A percentile compares a stretch with the other conserved stretches of the same genome.
Evolutionary conservation across 192 early-diverging fungal species (phyloP).

Genomic region (Paraglomus brasilianum): DNA sequence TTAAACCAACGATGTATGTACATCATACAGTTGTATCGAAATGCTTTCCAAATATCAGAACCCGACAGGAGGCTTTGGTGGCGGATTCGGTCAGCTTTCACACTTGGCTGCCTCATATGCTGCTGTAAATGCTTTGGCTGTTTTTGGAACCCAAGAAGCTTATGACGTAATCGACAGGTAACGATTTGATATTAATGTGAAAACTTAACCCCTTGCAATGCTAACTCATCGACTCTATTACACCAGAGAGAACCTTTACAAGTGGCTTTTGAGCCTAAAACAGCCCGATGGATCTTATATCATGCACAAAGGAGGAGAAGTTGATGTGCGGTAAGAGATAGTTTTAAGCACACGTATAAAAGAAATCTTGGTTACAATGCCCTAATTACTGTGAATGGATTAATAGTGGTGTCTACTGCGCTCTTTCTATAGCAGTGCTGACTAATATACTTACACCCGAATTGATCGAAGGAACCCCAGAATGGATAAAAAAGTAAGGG

Average conservation of each 20-base stretch:
- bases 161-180: slow-evolving; percentile 63
- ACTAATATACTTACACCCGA: slow-evolving; percentile 84
- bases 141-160: slow-evolving; percentile 73
- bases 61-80: slow-evolving; percentile 79
- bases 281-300: slow-evolving; percentile 84
- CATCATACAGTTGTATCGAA: slow-evolving; percentile 48
- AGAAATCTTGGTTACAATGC: neutral
- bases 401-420: slow-evolving; percentile 81
- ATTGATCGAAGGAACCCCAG: slow-evolving; percentile 57
- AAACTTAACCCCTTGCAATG: neutral
- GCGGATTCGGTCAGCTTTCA: slow-evolving; percentile 80
- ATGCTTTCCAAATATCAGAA: slow-evolving; percentile 68
- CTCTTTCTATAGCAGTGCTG: slow-evolving; percentile 70
- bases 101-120: slow-evolving; percentile 93
- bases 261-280: slow-evolving; percentile 82
- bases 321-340: slow-evolving; percentile 70
- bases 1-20: neutral
- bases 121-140: slow-evolving; percentile 76
- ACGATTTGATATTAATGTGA: neutral
- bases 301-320: slow-evolving; percentile 91
- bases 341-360: neutral
- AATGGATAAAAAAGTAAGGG: slow-evolving; percentile 64
- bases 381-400: neutral
- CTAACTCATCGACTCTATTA: slow-evolving; percentile 16
- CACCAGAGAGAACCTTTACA: slow-evolving; percentile 56